Evolutionary conservation across 805 yeast genomes (phyloP), one percentile per base, ranked within the genome.

Genomic region (Starmerella ratchasimensis): DNA sequence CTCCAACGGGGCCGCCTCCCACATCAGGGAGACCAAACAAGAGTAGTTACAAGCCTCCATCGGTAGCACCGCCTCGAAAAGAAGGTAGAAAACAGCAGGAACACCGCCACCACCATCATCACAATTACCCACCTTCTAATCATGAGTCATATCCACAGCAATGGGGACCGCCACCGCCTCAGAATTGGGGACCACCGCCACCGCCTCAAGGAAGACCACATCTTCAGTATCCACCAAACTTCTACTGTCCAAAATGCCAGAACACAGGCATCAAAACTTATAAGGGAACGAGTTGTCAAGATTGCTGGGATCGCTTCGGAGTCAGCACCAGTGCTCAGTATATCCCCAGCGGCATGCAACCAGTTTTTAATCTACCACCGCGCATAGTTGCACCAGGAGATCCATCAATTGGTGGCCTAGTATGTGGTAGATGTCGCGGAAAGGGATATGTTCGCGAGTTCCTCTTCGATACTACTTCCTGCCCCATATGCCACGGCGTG

Each of bases 371-470:
- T 2, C 43, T 19, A 3, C 45, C 50, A 13, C 52, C 52, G 18
- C 45, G 51, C 15, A 58, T 70, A 9, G 76, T 80, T 2, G 53
- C 47, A 14, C 88, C 93, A 0, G 93, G 93, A 1, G 93, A 81
- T 50, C 86, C 90, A 1, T 51, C 72, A 24, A 56, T 70, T 45
- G 93, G 94, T 2, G 93, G 94, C 1, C 56, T 64, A 0, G 48
- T 76, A 2, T 81, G 94, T 59, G 81, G 80, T 0, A 61, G 72
- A 36, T 82, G 90, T 50, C 54, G 76, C 33, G 90, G 90, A 1
- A 39, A 65, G 1, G 90, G 93, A 0, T 46, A 65, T 36, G 62
- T 66, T 1, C 57, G 60, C 21, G 69, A 72, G 47, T 58, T 78
- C 34, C 60, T 80, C 23, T 50, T 79, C 8, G 81, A 76, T 49